Evolutionary conservation across 306 rosid genomes (phyloP), one percentile per base, ranked within the genome.

Genomic region (Lathyrus aphaca): DNA sequence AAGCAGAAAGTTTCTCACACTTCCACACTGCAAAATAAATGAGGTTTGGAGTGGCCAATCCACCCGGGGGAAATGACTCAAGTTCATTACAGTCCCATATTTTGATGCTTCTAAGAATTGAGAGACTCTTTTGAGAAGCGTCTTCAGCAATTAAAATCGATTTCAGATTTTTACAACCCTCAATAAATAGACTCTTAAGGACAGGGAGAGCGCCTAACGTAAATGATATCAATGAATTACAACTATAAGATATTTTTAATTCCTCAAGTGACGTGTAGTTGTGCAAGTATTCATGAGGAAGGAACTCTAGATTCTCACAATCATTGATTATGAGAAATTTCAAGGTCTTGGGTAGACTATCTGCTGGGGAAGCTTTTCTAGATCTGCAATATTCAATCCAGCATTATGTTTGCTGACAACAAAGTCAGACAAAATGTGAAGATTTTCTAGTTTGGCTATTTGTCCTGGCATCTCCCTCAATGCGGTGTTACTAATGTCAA

Each of bases 221-320:
- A 29, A 65, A 45, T 3, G 71, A 45, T 45, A 13, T 65, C 57
- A 54, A 23, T 54, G 60, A 54, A 61, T 62, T 11, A 10, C 68
- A 62, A 4, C 68, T 62, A 62, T 62, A 38, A 39, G 15, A 18
- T 62, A 62, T 39, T 62, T 62, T 42, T 37, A 62, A 6, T 18
- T 62, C 45, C 18, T 39, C 68, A 0, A 62, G 35, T 3, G 35
- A 62, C 7, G 50, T 39, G 35, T 19, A 39, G 6, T 18, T 62
- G 11, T 18, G 1, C 50, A 62, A 19, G 35, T 7, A 19, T 12
- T 62, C 68, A 39, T 18, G 18, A 39, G 68, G 35, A 37, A 62
- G 27, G 12, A 62, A 62, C 1, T 39, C 68, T 14, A 62, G 12
- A 62, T 73, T 50, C 45, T 38, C 45, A 27, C 45, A 63, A 4